A percentile compares a stretch with the other conserved stretches of the same genome.
These are phyloP conservation scores for Fusarium subglutinans DNA, from an alignment of 2,329 filamentous ascomycete genomes.

Conservation along the genomic window DNA sequence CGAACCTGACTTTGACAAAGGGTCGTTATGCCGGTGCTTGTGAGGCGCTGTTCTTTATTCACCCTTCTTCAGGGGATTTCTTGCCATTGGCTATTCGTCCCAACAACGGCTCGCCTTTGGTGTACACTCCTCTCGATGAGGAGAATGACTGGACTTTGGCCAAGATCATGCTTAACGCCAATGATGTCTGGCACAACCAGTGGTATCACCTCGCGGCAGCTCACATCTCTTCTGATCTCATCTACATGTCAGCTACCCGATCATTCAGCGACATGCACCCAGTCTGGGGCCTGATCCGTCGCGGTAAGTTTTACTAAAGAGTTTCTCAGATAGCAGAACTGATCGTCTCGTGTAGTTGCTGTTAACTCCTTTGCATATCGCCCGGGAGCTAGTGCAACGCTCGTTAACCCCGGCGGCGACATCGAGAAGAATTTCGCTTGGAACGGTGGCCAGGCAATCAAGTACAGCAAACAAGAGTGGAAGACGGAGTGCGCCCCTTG, in stretches of 20 bases:
- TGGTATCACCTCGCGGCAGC: not conserved
- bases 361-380: not conserved
- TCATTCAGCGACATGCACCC: not conserved
- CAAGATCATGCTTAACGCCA: not conserved
- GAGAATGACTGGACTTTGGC: not conserved
- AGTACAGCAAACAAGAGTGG: not conserved
- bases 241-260: not conserved
- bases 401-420: not conserved
- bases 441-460: not conserved
- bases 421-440: not conserved
- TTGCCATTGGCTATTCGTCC: not conserved
- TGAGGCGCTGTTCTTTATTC: not conserved
- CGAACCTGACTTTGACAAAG: not conserved
- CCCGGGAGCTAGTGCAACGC: not conserved
- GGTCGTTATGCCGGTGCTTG: not conserved
- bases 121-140: not conserved
- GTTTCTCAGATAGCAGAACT: fast-evolving
- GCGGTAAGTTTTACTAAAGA: not conserved
- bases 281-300: not conserved
- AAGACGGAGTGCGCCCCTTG: not conserved
- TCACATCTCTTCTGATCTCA: not conserved
- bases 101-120: not conserved
- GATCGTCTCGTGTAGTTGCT: fast-evolving
- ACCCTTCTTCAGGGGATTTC: not conserved
- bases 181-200: not conserved